Conservation (phyloP, 2,329 filamentous ascomycete genomes). For the Cordyceps pruinosa region DNA sequence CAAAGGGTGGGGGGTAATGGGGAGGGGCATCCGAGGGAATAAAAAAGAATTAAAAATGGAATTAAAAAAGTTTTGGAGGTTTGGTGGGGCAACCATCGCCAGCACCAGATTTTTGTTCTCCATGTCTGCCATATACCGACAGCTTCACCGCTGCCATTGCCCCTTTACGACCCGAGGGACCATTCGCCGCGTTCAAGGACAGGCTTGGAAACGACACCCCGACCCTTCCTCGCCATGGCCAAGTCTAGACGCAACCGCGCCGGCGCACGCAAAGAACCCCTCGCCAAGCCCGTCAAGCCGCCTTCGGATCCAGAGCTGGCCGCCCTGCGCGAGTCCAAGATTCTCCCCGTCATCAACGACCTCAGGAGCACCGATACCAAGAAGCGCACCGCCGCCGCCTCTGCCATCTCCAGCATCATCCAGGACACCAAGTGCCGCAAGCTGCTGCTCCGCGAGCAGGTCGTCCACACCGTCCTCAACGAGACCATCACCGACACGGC, state of each 20-base stretch:
- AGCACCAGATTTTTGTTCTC: neutral
- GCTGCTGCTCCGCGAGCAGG: slow-evolving; percentile 57
- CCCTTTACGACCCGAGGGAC: neutral
- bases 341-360: slow-evolving; percentile 56
- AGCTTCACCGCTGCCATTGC: neutral
- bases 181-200: neutral
- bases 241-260: slow-evolving; percentile 51
- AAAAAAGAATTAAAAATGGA: neutral
- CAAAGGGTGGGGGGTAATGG: neutral
- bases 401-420: slow-evolving; percentile 54
- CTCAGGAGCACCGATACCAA: slow-evolving; percentile 53
- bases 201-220: neutral
- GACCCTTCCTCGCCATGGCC: slow-evolving; percentile 37
- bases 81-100: slow-evolving; percentile 2
- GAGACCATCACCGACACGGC: slow-evolving; percentile 58
- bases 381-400: slow-evolving; percentile 51
- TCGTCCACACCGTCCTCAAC: slow-evolving; percentile 56
- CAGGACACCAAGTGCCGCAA: slow-evolving; percentile 57
- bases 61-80: neutral
- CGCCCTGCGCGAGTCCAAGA: slow-evolving; percentile 54
- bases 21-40: neutral
- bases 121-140: neutral
- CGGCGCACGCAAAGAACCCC: slow-evolving; percentile 45
- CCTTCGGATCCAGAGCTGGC: slow-evolving; percentile 57
- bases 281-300: slow-evolving; percentile 51